Base-by-base conservation (phyloP, 73 alveolate genomes). In the Paramecium octaurelia region DNA sequence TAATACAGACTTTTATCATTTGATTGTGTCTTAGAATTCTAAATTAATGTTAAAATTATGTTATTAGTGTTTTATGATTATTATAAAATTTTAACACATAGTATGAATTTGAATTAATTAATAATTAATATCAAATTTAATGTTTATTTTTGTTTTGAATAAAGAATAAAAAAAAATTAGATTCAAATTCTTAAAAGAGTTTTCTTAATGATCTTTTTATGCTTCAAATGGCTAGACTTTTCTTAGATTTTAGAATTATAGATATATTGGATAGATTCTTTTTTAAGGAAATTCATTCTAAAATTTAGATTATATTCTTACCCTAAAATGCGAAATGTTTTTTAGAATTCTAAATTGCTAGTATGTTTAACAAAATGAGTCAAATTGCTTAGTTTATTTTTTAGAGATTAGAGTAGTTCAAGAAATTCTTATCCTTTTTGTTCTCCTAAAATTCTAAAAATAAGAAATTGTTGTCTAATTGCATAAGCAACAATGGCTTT, bases 331-430 rank as follows among this genome's bases (percentile, higher is more conserved):
- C 91, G 70, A 40, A 80, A 40, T 6, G 73, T 64, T 24, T 23
- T 24, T 46, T 43, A 42, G 24, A 24, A 80, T n/a, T 80, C 75
- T 27, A 24, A n/a, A 46, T 80, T 43, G 11, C 34, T 24, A 0
- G 91, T 80, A 46, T 80, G 44, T 80, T 46, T 23, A 8, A 21
- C 57, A 27, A 80, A 24, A 35, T 80, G 91, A 0, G 76, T 43
- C 9, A 80, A 21, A 46, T 80, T 80, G 24, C 91, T 27, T 8
- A 80, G 29, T 80, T 80, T 80, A 42, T 80, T 80, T 46, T 80
- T 80, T 8, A 80, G 9, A 20, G 71, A 80, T 31, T 46, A 20
- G 10, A 80, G 14, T 10, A 80, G 31, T 43, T 48, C 76, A 20
- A 80, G 57, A 9, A 80, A 80, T 23, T 42, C 46, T 24, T 42